Base-by-base conservation (phyloP, 2,329 filamentous ascomycete species). In the Pseudogymnoascus sp. region DNA sequence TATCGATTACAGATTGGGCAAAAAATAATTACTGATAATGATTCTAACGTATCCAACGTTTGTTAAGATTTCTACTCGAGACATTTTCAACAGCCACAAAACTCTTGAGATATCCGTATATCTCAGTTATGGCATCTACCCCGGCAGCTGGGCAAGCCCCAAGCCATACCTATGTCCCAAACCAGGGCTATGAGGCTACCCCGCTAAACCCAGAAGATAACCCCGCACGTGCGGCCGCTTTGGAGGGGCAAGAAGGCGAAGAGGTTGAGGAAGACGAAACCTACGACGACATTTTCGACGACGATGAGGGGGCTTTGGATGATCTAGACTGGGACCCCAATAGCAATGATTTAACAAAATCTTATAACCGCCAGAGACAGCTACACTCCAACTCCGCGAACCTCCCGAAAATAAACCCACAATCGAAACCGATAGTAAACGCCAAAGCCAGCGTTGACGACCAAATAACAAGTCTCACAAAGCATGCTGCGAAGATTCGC, bases 401-500 rank as follows among this genome's bases (percentile, higher is more conserved):
- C 35, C 76, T 79, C 62, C 88, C 88, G 2, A 88, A 88, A 70
- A 85, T 86, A 63, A 96, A 95, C 72, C 83, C 87, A 17, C 91
- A 93, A 73, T 38, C 59, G 35, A 90, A 88, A 71, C 90, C 91
- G 6, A 83, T 83, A 0, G 86, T 90, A 53, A 96, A 96, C 75
- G 93, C 90, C 0, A 82, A 84, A 65, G 84, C 90, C 23, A 88
- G 86, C 23, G 83, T 96, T 62, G 91, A 96, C 74, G 93, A 97
- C 72, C 91, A 97, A 70, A 88, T 96, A 62, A 87, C 88, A 4
- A 88, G 87, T n/a, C 82, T 97, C 38, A 86, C 91, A 33, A 88
- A 88, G 68, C 91, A 97, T 79, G 92, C 93, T 0, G 83, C 83
- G 65, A 96, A 96, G 78, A 89, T 97, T 68, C 86, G 88, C 60